Conservation (phyloP, 1,284 basidiomycete species). For the Rhodotorula sp. region DNA sequence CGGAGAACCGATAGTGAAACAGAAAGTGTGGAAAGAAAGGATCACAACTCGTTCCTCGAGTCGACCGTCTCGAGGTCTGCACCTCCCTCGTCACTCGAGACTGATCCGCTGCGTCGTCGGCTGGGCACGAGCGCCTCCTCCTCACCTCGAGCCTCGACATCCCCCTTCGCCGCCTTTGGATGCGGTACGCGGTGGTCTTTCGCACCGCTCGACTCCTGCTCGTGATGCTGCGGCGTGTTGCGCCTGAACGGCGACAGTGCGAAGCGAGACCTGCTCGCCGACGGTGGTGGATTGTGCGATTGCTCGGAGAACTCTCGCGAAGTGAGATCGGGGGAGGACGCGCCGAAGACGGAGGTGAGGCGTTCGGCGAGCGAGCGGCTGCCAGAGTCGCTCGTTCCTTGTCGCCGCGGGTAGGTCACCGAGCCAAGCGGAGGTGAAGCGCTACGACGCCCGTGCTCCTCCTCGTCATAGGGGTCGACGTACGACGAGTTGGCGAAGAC, state of each 20-base stretch:
- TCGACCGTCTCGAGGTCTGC: slow-evolving; percentile 17
- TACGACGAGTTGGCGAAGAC: slow-evolving; percentile 18
- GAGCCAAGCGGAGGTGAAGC: too few species aligned
- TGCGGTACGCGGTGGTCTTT: slow-evolving; percentile 6
- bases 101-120: neutral
- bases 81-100: slow-evolving; percentile 1
- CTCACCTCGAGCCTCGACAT: slow-evolving; percentile 25
- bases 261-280: slow-evolving; percentile 7
- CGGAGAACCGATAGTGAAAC: neutral
- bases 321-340: slow-evolving; percentile 9
- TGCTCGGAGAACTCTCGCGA: neutral
- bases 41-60: slow-evolving; percentile 19
- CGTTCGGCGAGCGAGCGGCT: neutral
- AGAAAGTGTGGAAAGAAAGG: neutral
- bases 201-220: neutral
- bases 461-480: slow-evolving; percentile 19
- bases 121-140: slow-evolving; percentile 21
- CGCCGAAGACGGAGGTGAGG: neutral
- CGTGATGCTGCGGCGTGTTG: neutral
- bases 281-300: neutral
- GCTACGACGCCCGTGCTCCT: too few species aligned
- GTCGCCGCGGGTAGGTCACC: slow-evolving; percentile 6
- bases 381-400: neutral
- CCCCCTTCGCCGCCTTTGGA: slow-evolving; percentile 23
- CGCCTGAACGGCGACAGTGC: slow-evolving; percentile 7